Base-by-base conservation (phyloP, 1,284 basidiomycete genomes). In the Ceratobasidium sp. region DNA sequence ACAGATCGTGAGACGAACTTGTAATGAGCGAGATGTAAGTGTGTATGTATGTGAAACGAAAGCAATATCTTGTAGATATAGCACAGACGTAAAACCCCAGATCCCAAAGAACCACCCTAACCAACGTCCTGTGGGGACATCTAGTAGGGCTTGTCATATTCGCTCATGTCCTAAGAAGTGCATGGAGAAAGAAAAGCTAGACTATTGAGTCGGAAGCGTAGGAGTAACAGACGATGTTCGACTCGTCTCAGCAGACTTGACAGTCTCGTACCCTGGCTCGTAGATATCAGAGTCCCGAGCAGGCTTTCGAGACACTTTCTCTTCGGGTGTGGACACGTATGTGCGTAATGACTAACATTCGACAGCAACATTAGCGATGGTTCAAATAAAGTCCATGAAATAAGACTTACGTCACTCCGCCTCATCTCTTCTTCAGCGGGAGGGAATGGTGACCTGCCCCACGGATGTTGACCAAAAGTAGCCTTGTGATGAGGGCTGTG, bases 211-310 rank as follows among this genome's bases (percentile, higher is more conserved):
- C 9, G 62, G 62, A 1, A 46, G 62, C n/a, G 62, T 32, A 5
- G 62, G 46, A 10, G 62, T 67, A 21, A 50, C 46, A 16, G 62
- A 67, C 12, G 62, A 67, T 52, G 48, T 34, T 52, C 62, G 46
- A 18, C 50, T 43, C n/a, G 46, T 55, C 30, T 50, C 61, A 18
- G 32, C 28, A 64, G 23, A 64, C 34, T 52, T 55, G 26, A 41
- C 48, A 34, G 18, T 23, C 3, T 67, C 50, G 30, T 39, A 55
- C 3, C 55, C 50, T 30, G 48, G 48, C 12, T 3, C 62, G 21
- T 65, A 65, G 18, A 52, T 12, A 26, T 41, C 62, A 41, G 62
- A 50, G n/a, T 65, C 62, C 6, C 41, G 21, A 39, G 21, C 62
- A 21, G 46, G 14, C 21, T 52, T 39, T 39, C 36, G 48, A 2